Base-by-base conservation (phyloP, 2,329 filamentous ascomycete genomes). In the Alternaria incomplexa region DNA sequence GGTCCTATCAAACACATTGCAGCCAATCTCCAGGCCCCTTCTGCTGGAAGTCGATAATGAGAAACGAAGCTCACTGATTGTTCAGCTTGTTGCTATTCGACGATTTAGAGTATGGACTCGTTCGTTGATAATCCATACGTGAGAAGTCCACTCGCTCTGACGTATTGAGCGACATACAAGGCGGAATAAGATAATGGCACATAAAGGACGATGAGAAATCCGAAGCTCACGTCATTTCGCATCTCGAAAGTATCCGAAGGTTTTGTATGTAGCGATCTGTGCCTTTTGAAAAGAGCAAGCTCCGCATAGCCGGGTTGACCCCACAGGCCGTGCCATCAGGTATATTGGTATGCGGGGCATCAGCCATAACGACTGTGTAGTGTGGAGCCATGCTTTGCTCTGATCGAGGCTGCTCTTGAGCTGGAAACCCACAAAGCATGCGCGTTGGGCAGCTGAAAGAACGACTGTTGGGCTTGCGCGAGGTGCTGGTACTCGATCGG, bases 321-420 rank as follows among this genome's bases (percentile, higher is more conserved):
- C 56, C 45, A 58, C 47, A 32, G 23, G 13, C 23, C 36, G 25
- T 58, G 47, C 47, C 13, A 53, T 36, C 23, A 32, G 11, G 36
- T 53, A 58, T 17, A 58, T 58, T 45, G 36, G 25, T 53, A 22
- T 64, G 58, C 25, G 62, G 58, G 62, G 62, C 62, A 32, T 20
- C 22, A 50, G n/a, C 30, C n/a, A 47, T 15, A 2, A 25, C 3
- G 40, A 17, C 30, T 5, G n/a, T 26, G 8, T 12, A 13, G 8
- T 53, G 25, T 17, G n/a, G 26, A 23, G n/a, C 7, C 11, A 7
- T 20, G 22, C 15, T 4, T 26, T 43, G 12, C 8, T 40, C 28
- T 20, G 28, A 13, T 9, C 4, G 17, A 32, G 15, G 50, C 50
- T 40, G 20, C 20, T 15, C 13, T 32, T 32, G 17, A 17, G 17